Base-by-base conservation (phyloP, 768 basidiomycete genomes). In the Phaffia australis region DNA sequence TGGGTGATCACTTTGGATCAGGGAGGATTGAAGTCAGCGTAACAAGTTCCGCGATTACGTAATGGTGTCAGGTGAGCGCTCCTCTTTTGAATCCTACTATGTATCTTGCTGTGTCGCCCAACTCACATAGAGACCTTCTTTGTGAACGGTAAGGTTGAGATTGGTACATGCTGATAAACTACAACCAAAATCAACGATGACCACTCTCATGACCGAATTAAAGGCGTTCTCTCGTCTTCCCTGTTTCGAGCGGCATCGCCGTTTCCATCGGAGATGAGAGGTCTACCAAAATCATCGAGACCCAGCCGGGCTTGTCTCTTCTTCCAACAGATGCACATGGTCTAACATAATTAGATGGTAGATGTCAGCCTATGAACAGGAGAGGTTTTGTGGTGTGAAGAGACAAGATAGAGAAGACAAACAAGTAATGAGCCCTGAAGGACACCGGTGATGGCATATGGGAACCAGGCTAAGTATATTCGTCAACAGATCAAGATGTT, bases 301-400 rank as follows among this genome's bases (percentile, higher is more conserved):
- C 83, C 83, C 21, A 89, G 81, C 49, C 79, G 78, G 58, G 76
- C 80, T 73, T 98, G 93, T 18, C 93, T 82, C 46, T 83, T 70
- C 76, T 87, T 90, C 88, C 90, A 98, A 9, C 81, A 71, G 15
- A 95, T 74, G 72, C 95, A 99, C 84, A 98, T 87, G 65, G 81
- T 63, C 75, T 76, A 60, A 27, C 56, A 15, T 6, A n/a, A 8
- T n/a, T 27, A 47, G n/a, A 1, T 29, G 11, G 47, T 55, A 56
- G 32, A 51, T n/a, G 18, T 35, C 50, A 9, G 50, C 16, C 42
- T 54, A 7, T 51, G 63, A 56, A 65, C 57, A 47, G 21, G 55
- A 14, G 27, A 29, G 6, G 6, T 11, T 23, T 48, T 56, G 30
- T 8, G 1, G 46, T 46, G 30, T 56, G 25, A 19, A 35, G 35